These are phyloP conservation scores for Rhododendron ovatum DNA, from an alignment of 148 eudicot species.

Conservation along the genomic window DNA sequence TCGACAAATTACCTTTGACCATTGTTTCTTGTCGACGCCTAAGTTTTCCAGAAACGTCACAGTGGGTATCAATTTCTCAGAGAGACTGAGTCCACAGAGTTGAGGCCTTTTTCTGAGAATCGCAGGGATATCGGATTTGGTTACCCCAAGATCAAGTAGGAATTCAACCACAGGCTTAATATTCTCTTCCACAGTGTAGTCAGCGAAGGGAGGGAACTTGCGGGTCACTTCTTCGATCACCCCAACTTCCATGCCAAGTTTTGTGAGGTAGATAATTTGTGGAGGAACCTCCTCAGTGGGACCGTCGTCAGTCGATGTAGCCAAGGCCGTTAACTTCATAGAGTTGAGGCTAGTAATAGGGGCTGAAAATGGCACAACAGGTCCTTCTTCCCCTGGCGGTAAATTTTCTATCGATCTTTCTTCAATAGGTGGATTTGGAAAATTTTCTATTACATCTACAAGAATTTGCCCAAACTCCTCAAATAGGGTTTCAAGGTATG, in stretches of 20 bases:
- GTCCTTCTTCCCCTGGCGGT: conserved; percentile 29
- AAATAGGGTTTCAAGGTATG: conserved; percentile 60
- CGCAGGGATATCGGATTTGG: conserved; percentile 59
- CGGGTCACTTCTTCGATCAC: conserved; percentile 52
- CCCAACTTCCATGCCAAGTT: conserved; percentile 76
- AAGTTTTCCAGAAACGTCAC: conserved; percentile 66
- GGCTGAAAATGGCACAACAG: conserved; percentile 26
- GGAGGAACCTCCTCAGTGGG: conserved; percentile 55
- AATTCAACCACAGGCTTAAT: conserved; percentile 75
- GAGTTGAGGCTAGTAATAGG: conserved; percentile 25
- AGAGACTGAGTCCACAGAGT: conserved; percentile 73
- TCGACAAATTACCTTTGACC: conserved; percentile 78
- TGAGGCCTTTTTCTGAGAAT: conserved; percentile 79
- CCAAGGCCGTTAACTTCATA: conserved; percentile 55
- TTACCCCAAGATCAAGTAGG: conserved; percentile 73
- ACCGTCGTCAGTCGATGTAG: conserved; percentile 49
- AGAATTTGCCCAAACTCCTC: conserved; percentile 53
- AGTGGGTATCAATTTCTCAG: conserved; percentile 80
- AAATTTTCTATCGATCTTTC: conserved; percentile 32
- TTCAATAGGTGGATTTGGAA: conserved; percentile 50
- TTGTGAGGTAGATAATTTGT: conserved; percentile 57
- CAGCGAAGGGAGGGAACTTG: conserved; percentile 80
- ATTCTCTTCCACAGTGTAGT: conserved; percentile 81
- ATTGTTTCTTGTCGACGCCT: conserved; percentile 69
- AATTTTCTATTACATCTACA: conserved; percentile 57